Evolutionary conservation across 1,139 yeast genomes (phyloP).

Genomic region (Yamadazyma dushanensis): DNA sequence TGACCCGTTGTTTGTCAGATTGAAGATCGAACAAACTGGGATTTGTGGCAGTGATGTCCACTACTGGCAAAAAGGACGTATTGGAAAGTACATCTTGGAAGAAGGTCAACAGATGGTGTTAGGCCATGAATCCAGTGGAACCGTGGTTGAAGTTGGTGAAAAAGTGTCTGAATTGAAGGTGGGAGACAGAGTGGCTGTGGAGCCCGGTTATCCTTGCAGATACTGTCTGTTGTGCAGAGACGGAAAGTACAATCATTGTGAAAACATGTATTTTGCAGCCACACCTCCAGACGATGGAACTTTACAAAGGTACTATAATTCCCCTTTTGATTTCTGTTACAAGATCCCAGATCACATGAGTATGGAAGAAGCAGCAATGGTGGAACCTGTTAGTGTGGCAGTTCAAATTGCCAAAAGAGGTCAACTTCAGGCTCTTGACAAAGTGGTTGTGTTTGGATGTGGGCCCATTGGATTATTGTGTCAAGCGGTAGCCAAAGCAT

Average conservation of each 20-base stretch:
- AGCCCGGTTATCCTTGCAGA: conserved; percentile 71
- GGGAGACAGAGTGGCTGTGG: conserved; percentile 85
- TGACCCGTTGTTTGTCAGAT: conserved; percentile 14
- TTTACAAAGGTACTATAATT: conserved; percentile 58
- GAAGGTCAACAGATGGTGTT: conserved; percentile 59
- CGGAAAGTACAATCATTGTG: conserved; percentile 79
- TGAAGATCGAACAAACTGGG: conserved; percentile 51
- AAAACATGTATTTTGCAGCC: conserved; percentile 83
- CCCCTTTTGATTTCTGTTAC: conserved; percentile 64
- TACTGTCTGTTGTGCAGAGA: conserved; percentile 69
- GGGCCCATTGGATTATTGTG: conserved; percentile 36
- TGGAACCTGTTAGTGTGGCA: conserved; percentile 34
- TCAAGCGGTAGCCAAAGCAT: conserved; percentile 28
- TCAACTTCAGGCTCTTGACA: conserved; percentile 24
- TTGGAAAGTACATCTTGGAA: conserved; percentile 68
- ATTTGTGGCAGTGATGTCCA: conserved; percentile 90
- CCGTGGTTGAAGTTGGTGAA: conserved; percentile 64
- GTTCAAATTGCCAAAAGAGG: conserved; percentile 33
- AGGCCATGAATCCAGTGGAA: conserved; percentile 79
- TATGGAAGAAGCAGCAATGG: conserved; percentile 32
- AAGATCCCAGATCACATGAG: conserved; percentile 31
- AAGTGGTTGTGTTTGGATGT: conserved; percentile 31
- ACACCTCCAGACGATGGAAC: conserved; percentile 69
- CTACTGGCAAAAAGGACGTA: conserved; percentile 75
- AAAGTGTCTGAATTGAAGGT: conserved; percentile 59